Percentiles rank a stretch among this genome's conserved stretches.
phyloP scores from a whole-genome alignment of 75 land plant species.

The Pinus albicaulis region DNA sequence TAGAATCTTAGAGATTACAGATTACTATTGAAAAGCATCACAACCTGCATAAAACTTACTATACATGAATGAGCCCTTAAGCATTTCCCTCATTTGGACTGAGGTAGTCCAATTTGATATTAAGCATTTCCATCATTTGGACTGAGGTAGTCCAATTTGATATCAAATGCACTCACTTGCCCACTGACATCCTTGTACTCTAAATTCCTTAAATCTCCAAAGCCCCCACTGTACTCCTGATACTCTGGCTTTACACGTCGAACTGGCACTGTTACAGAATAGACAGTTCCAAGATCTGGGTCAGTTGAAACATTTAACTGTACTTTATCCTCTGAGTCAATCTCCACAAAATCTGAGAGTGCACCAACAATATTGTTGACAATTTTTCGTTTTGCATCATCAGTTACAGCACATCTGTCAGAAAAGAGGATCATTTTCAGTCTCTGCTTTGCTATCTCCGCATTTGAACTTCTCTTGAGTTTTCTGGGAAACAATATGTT shows the following conservation, averaged over 20 bases:
- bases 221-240: constrained; percentile 50
- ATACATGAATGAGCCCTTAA: neutral
- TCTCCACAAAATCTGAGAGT: constrained; percentile 93
- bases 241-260: constrained; percentile 86
- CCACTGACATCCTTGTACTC: constrained; percentile 32
- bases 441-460: constrained; percentile 85
- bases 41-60: neutral
- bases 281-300: constrained; percentile 84
- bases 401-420: constrained; percentile 90
- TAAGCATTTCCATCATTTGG: constrained; percentile 8
- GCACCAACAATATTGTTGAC: constrained; percentile 75
- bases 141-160: constrained; percentile 7
- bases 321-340: constrained; percentile 94
- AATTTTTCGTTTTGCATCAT: constrained; percentile 85
- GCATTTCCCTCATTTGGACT: constrained; percentile 5
- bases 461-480: constrained; percentile 56
- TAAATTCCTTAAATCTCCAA: constrained; percentile 32
- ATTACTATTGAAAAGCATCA: neutral
- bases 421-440: constrained; percentile 95
- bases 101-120: constrained; percentile 9
- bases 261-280: constrained; percentile 94
- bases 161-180: constrained; percentile 5
- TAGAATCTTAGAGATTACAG: neutral
- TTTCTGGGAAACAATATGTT: constrained; percentile 69
- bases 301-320: constrained; percentile 87